These are phyloP conservation scores for Agaricus subrufescens DNA, from an alignment of 768 basidiomycete species.

Conservation along the genomic window DNA sequence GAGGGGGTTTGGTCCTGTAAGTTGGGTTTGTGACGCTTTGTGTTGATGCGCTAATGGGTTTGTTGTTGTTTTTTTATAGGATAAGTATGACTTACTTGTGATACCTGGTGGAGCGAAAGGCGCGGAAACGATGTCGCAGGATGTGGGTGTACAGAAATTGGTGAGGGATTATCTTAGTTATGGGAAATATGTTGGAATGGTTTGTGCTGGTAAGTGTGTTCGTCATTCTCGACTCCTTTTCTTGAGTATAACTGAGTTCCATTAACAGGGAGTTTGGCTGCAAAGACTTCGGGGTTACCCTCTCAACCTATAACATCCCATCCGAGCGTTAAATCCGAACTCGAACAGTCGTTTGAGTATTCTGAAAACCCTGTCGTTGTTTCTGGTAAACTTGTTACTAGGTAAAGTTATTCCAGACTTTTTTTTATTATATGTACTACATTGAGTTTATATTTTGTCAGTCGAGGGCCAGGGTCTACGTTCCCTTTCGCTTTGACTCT, in stretches of 20 bases:
- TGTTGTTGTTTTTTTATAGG: slow-evolving; percentile 29
- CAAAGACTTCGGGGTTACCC: slow-evolving; percentile 55
- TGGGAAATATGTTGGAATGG: slow-evolving; percentile 72
- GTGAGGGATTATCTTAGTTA: slow-evolving; percentile 50
- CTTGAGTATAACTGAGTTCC: no score
- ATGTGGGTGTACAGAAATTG: slow-evolving; percentile 54
- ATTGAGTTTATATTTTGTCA: slow-evolving; percentile 19
- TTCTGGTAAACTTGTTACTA: slow-evolving; percentile 72
- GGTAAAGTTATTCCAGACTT: slow-evolving; percentile 50
- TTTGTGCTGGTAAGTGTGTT: slow-evolving; percentile 61
- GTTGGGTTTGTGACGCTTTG: slow-evolving; percentile 11
- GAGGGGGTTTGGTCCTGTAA: slow-evolving; percentile 39
- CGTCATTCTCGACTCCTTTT: no score
- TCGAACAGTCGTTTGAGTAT: slow-evolving; percentile 66
- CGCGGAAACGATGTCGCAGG: slow-evolving; percentile 65
- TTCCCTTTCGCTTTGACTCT: slow-evolving; percentile 79
- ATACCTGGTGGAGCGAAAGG: slow-evolving; percentile 80
- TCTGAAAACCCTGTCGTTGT: slow-evolving; percentile 70
- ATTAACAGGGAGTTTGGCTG: slow-evolving; percentile 59
- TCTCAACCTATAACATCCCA: slow-evolving; percentile 74
- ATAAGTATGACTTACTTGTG: slow-evolving; percentile 61
- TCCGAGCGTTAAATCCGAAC: slow-evolving; percentile 57
- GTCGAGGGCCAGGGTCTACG: slow-evolving; percentile 75
- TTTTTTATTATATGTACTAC: neutral
- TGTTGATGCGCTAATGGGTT: neutral